Conservation (phyloP, 2,329 filamentous ascomycete species). For the Fusarium caatingaense region DNA sequence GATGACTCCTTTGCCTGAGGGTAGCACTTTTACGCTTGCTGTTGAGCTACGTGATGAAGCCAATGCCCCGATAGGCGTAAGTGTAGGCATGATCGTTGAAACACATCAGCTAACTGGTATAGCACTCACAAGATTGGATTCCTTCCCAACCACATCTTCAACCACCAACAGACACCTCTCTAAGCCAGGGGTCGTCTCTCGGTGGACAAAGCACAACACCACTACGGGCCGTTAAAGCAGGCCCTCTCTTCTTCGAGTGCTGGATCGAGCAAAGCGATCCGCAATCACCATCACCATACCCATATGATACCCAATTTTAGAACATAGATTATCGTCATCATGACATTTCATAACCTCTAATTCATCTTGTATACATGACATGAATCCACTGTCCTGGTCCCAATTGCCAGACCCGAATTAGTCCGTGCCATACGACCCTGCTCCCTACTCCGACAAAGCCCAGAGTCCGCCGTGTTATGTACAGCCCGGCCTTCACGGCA, state of each 20-base stretch:
- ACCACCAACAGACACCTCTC: slow-evolving; percentile 48
- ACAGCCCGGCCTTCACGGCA: slow-evolving; percentile 35
- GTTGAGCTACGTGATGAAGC: slow-evolving; percentile 75
- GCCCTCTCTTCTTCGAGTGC: slow-evolving; percentile 73
- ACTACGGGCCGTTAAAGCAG: slow-evolving; percentile 65
- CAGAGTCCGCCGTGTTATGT: slow-evolving; percentile 36
- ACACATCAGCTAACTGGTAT: slow-evolving; percentile 1
- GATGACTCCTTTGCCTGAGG: slow-evolving; percentile 67
- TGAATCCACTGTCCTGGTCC: slow-evolving; percentile 29
- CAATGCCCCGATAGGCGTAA: slow-evolving; percentile 67
- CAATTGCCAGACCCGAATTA: slow-evolving; percentile 40
- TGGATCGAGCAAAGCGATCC: slow-evolving; percentile 63
- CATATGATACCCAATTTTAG: slow-evolving; percentile 22
- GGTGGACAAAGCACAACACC: slow-evolving; percentile 59
- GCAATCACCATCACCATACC: slow-evolving; percentile 1
- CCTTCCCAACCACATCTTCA: slow-evolving; percentile 64
- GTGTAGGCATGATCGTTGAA: slow-evolving; percentile 43
- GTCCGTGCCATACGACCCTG: slow-evolving; percentile 33
- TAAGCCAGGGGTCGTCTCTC: slow-evolving; percentile 45
- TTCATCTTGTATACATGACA: slow-evolving; percentile 38
- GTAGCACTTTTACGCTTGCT: slow-evolving; percentile 80
- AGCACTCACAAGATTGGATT: slow-evolving; percentile 72
- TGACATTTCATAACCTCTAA: slow-evolving; percentile 42
- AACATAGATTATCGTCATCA: slow-evolving; percentile 40
- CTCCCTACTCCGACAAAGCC: slow-evolving; percentile 40